Conservation (phyloP, 2,329 filamentous ascomycete genomes). For the Aspergillus sergii region DNA sequence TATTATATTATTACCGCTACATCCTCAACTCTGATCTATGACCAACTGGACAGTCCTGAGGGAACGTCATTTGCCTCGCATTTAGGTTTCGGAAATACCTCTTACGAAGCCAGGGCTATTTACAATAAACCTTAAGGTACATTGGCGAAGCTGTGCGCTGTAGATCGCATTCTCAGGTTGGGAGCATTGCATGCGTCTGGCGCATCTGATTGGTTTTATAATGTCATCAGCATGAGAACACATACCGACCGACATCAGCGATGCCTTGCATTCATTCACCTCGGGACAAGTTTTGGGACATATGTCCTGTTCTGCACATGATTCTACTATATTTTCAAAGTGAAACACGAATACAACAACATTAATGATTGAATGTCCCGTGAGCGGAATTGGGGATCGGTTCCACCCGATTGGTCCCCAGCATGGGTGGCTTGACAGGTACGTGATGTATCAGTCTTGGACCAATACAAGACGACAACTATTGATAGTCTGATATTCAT, state of each 20-base stretch:
- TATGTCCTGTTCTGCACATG: background rate
- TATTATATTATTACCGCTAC: no score
- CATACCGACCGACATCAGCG: background rate
- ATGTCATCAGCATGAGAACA: background rate
- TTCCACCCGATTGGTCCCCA: background rate
- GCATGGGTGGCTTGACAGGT: background rate
- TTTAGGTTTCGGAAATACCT: background rate
- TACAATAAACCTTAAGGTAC: background rate
- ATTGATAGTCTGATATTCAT: no score
- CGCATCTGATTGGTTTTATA: background rate
- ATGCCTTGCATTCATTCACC: background rate
- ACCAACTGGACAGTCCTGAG: background rate
- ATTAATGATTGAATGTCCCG: no score
- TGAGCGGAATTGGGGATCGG: background rate
- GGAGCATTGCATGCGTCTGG: background rate
- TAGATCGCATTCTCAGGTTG: background rate
- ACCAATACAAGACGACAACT: no score
- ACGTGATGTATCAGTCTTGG: background rate
- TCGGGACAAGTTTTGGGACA: background rate
- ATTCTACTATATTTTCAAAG: background rate
- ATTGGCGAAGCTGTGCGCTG: background rate
- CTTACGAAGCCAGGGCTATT: background rate
- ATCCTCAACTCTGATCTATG: background rate
- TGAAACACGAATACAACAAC: background rate
- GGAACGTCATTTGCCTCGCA: background rate